A percentile compares a stretch with the other conserved stretches of the same genome.
These are phyloP conservation scores for Cryphonectria carpinicola DNA, from an alignment of 2,329 filamentous ascomycete species.

Conservation along the genomic window DNA sequence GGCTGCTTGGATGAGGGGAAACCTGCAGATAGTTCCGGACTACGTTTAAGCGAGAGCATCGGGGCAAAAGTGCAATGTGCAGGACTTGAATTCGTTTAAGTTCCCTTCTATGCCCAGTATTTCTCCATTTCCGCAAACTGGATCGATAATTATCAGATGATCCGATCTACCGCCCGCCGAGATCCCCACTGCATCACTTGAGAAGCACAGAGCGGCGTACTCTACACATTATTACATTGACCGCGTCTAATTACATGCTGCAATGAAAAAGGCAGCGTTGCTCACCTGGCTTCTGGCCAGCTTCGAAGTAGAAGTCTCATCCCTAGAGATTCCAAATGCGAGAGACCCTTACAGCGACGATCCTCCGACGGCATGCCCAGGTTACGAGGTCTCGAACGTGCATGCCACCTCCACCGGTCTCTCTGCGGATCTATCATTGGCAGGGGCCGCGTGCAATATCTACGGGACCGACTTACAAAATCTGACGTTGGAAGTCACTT, in stretches of 20 bases:
- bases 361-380: slow-evolving; percentile 54
- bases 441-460: slow-evolving; percentile 67
- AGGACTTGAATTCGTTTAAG: neutral
- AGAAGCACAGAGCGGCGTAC: neutral
- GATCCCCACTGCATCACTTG: neutral
- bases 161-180: neutral
- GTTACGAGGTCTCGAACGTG: slow-evolving; percentile 64
- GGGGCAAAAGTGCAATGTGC: neutral
- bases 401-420: slow-evolving; percentile 53
- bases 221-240: neutral
- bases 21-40: slow-evolving; percentile 3
- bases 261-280: slow-evolving; percentile 22
- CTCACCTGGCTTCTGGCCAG: slow-evolving; percentile 30
- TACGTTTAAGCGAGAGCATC: neutral
- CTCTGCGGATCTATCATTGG: slow-evolving; percentile 66
- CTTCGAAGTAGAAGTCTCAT: slow-evolving; percentile 23
- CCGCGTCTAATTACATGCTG: neutral
- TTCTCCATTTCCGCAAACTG: neutral
- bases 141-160: neutral
- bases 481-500: slow-evolving; percentile 65
- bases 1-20: slow-evolving; percentile 16
- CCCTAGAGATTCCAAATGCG: neutral
- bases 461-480: slow-evolving; percentile 71
- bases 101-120: neutral
- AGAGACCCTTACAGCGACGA: slow-evolving; percentile 35